These are phyloP conservation scores for Furcasterigmium sp. DNA, from an alignment of 2,329 filamentous ascomycete genomes.

Conservation along the genomic window DNA sequence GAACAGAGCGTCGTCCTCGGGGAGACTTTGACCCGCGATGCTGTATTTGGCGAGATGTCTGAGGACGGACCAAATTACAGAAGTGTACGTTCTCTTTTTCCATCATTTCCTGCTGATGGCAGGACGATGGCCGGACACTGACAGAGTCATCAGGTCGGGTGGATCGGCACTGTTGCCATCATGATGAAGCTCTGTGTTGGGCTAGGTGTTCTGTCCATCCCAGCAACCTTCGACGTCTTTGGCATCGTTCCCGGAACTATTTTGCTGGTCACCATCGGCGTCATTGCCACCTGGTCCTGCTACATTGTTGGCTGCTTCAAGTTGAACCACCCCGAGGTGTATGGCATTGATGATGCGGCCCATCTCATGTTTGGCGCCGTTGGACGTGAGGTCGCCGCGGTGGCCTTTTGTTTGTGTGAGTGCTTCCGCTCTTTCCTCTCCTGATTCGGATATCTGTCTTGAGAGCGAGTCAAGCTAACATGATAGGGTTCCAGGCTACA, in stretches of 20 bases:
- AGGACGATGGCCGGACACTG: background rate
- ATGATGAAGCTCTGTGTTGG: conserved; percentile 41
- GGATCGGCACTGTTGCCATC: conserved; percentile 32
- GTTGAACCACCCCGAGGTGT: conserved; percentile 39
- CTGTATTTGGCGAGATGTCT: conserved; percentile 28
- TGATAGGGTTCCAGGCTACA: conserved; percentile 10
- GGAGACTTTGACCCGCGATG: conserved; percentile 13
- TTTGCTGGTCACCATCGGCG: conserved; percentile 28
- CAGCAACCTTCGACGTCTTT: conserved; percentile 34
- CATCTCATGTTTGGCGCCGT: conserved; percentile 38
- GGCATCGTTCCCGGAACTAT: conserved; percentile 43
- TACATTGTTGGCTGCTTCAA: conserved; percentile 45
- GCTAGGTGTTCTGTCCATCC: conserved; percentile 42
- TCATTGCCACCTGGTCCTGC: conserved; percentile 41
- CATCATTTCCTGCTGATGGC: conserved; percentile 16
- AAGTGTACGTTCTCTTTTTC: conserved; percentile 12
- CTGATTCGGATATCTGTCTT: too few relatives aligned
- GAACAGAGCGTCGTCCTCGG: background rate
- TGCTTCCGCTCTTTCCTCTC: too few relatives aligned
- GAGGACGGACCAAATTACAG: background rate
- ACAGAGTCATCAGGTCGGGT: conserved; percentile 27
- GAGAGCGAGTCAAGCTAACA: background rate
- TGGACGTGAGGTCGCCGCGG: conserved; percentile 35
- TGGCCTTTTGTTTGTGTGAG: conserved; percentile 25
- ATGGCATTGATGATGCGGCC: conserved; percentile 49